phyloP scores from a whole-genome alignment of 768 basidiomycete species.

The Collybiopsis luxurians region DNA sequence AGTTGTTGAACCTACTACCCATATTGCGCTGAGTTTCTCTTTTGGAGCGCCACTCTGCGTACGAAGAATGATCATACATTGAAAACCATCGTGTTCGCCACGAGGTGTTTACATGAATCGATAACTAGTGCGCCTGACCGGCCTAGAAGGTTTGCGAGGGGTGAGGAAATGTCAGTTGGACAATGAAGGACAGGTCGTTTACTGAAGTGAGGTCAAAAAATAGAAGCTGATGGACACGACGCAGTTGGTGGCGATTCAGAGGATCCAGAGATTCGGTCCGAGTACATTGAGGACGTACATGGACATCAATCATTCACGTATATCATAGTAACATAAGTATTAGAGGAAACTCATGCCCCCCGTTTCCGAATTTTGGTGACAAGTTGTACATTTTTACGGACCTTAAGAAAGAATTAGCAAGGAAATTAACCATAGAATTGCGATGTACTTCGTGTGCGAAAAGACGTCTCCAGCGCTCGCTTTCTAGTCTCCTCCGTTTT shows the following conservation, averaged over 20 bases:
- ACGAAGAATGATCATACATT: neutral
- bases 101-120: neutral
- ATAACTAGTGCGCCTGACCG: constrained; percentile 1
- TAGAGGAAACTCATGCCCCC: constrained; percentile 47
- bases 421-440: constrained; percentile 11
- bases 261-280: neutral
- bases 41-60: neutral
- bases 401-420: constrained; percentile 40
- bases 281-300: neutral
- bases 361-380: constrained; percentile 77
- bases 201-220: constrained; percentile 1
- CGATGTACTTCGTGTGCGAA: constrained; percentile 74
- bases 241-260: neutral
- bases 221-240: constrained; percentile 4
- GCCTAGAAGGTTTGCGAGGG: neutral
- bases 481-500: constrained; percentile 70
- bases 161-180: neutral
- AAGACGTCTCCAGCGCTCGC: constrained; percentile 74
- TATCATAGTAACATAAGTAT: neutral
- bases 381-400: constrained; percentile 78
- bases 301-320: neutral
- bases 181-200: neutral
- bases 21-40: neutral
- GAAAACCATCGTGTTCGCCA: constrained; percentile 15
- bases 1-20: neutral